Conservation (phyloP, 2,329 filamentous ascomycete species). For the Aspergillus sp. region DNA sequence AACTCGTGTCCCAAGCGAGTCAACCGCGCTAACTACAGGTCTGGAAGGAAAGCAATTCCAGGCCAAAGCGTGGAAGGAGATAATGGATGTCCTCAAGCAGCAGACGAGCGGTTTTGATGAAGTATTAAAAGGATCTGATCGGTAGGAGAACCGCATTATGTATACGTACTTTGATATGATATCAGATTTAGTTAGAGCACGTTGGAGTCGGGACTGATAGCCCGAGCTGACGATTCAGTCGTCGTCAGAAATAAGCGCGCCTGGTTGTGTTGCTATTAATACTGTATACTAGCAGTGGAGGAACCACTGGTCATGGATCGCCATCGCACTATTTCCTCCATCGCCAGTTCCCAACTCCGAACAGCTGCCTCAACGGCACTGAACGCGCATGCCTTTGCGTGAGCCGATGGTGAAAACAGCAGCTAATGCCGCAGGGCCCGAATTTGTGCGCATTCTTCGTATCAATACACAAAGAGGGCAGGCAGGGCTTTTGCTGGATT, state of each 20-base stretch:
- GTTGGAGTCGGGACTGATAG: not conserved
- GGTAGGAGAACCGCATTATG: not conserved
- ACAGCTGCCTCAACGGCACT: not conserved
- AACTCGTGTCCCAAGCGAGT: slow-evolving; percentile 27
- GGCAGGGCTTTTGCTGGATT: not conserved
- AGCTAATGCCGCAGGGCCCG: not conserved
- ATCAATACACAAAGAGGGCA: not conserved
- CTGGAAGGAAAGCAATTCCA: slow-evolving; percentile 37
- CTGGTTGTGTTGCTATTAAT: slow-evolving; percentile 3
- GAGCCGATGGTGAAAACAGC: not conserved
- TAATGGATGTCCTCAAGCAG: slow-evolving; percentile 32
- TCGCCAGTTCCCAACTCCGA: not conserved
- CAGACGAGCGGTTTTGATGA: slow-evolving; percentile 24
- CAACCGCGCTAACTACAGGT: slow-evolving; percentile 30
- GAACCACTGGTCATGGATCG: not conserved
- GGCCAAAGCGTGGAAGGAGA: slow-evolving; percentile 43
- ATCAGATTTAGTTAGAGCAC: not conserved
- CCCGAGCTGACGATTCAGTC: not conserved
- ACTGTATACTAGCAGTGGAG: not conserved
- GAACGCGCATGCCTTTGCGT: not conserved
- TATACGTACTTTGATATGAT: not conserved
- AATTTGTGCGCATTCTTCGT: not conserved
- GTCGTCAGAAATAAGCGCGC: not conserved
- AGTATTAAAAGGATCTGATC: slow-evolving; percentile 5
- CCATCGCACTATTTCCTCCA: not conserved